A percentile compares a stretch with the other conserved stretches of the same genome.
Conservation (phyloP, 2,329 filamentous ascomycete genomes). For the Byssoonygena ceratinophila region DNA sequence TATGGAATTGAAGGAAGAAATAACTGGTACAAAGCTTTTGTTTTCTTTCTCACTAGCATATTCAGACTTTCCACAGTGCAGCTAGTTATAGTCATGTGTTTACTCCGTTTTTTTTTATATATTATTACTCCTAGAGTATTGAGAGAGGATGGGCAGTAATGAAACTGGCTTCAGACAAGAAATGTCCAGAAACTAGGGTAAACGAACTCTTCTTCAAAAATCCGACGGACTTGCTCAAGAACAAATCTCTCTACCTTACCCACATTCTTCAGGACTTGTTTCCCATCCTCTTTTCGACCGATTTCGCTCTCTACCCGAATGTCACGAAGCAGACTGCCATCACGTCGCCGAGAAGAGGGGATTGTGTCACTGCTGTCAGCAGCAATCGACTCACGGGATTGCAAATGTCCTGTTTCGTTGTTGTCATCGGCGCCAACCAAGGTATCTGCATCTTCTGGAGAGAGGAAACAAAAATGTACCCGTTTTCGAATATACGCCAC, state of each 20-base stretch:
- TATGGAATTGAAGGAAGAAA: neutral
- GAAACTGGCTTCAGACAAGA: slow-evolving; percentile 62
- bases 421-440: slow-evolving; percentile 43
- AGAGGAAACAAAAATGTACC: slow-evolving; percentile 88
- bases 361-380: slow-evolving; percentile 20
- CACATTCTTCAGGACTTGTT: slow-evolving; percentile 94
- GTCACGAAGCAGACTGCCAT: slow-evolving; percentile 76
- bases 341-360: slow-evolving; percentile 31
- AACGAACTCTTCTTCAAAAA: slow-evolving; percentile 97
- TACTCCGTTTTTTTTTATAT: too few relatives aligned
- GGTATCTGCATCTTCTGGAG: slow-evolving; percentile 77
- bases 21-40: neutral
- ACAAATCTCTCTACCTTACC: slow-evolving; percentile 98
- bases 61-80: neutral
- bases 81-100: neutral
- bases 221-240: slow-evolving; percentile 86
- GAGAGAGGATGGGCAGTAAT: too few relatives aligned
- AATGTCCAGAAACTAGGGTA: slow-evolving; percentile 99
- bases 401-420: slow-evolving; percentile 10
- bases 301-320: slow-evolving; percentile 97
- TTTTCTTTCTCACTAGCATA: neutral
- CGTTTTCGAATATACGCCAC: slow-evolving; percentile 80
- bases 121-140: neutral
- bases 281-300: slow-evolving; percentile 77
- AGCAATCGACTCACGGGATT: neutral